These are phyloP conservation scores for Rhizophagus prolifer DNA, from an alignment of 192 early-diverging fungal genomes.

Conservation along the genomic window DNA sequence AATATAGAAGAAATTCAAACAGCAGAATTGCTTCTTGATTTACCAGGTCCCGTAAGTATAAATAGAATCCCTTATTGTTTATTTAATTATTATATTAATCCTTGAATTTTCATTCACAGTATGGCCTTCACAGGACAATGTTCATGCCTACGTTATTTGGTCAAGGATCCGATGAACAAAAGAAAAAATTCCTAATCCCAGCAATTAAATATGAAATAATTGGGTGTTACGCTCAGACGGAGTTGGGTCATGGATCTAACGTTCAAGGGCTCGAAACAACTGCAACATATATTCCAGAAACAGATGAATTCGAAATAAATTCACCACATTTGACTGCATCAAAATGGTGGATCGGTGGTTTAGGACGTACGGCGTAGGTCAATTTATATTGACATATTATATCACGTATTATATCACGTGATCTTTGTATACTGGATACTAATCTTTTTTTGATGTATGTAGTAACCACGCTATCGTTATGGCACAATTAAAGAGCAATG, in stretches of 20 bases:
- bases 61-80: neutral
- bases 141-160: conserved; percentile 78
- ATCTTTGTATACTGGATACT: neutral
- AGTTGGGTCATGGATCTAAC: conserved; percentile 78
- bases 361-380: conserved; percentile 64
- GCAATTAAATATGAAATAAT: conserved; percentile 75
- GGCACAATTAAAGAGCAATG: conserved; percentile 72
- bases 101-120: conserved; percentile 36
- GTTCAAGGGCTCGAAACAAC: conserved; percentile 91
- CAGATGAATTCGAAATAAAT: conserved; percentile 86
- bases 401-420: neutral
- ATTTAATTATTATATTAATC: neutral
- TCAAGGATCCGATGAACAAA: conserved; percentile 77
- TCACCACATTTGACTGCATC: conserved; percentile 71
- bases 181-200: conserved; percentile 71
- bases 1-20: conserved; percentile 49
- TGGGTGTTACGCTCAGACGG: conserved; percentile 86
- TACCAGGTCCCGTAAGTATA: conserved; percentile 54
- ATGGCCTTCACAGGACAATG: conserved; percentile 76
- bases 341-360: conserved; percentile 89
- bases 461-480: conserved; percentile 81
- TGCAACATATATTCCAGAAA: conserved; percentile 78
- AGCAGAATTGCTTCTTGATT: conserved; percentile 56
- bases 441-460: neutral
- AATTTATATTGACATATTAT: neutral